Evolutionary conservation across 1,284 basidiomycete species (phyloP), one percentile per base, ranked within the genome.

Genomic region (Anthracocystis walkeri): DNA sequence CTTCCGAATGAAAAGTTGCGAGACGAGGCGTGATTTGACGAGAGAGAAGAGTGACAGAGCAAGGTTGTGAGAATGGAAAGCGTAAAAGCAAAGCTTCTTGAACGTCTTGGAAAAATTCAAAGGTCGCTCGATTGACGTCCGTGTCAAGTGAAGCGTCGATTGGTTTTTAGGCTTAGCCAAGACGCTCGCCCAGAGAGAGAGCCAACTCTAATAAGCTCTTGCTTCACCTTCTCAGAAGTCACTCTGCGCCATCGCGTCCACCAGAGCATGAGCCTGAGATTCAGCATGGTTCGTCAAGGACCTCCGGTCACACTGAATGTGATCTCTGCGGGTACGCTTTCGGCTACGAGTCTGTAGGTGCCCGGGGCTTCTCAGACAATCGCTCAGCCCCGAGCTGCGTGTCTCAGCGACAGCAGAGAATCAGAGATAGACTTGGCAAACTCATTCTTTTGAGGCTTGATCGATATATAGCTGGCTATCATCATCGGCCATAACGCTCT

Each of bases 161-260:
- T 27, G 44, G 21, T 12, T 38, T 41, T 38, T 7, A 20, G 54
- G 65, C 65, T 68, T 62, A 62, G 65, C 59, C 65, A 53, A 53
- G 38, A 27, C 25, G 38, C 25, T 20, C 21, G 14, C 12, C 3
- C 18, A 31, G 49, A 18, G 33, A 21, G n/a, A 51, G 29, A 49
- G n/a, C 8, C 16, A 29, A 48, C 46, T 48, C 25, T 31, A 31
- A 48, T 4, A 38, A 4, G 14, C 33, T 35, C 33, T 38, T 38
- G 7, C 35, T 38, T 18, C 25, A 25, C 25, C 35, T 38, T 18
- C 25, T 48, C 25, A 46, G 25, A 20, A 14, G 25, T 16, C 23
- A 45, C 20, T 27, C 27, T 49, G 46, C 46, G 27, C 46, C 27
- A 14, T 18, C 4, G 18, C 31, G 12, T 49, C 48, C 48, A 49